phyloP scores from a whole-genome alignment of 345 rosid species.

The Populus nigra region DNA sequence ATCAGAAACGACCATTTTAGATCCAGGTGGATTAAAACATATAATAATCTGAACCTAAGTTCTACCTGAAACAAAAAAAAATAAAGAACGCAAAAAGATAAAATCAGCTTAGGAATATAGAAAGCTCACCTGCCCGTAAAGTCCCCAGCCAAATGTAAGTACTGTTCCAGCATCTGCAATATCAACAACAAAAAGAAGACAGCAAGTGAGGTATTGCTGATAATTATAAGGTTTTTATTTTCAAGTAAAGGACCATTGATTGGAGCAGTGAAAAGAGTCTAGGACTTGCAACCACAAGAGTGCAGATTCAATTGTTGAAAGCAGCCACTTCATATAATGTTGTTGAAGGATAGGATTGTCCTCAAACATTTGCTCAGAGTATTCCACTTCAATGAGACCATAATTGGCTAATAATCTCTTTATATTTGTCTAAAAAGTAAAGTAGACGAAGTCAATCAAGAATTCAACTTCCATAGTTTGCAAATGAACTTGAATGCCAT shows the following conservation, averaged over 20 bases:
- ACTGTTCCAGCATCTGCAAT: conserved; percentile 67
- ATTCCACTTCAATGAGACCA: background rate
- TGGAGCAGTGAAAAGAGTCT: no score
- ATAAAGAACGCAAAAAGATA: background rate
- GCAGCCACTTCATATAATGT: background rate
- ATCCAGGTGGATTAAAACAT: no score
- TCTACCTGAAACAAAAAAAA: no score
- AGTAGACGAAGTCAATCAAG: background rate
- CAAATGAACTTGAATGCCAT: background rate
- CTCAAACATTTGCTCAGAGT: background rate
- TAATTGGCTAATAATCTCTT: background rate
- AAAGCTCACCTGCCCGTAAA: conserved; percentile 71
- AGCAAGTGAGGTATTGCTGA: background rate
- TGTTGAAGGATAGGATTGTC: background rate
- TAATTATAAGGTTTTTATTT: background rate
- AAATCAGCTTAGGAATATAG: background rate
- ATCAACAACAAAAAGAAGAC: background rate
- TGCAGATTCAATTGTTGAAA: background rate
- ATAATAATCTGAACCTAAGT: no score
- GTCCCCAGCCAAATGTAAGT: conserved; percentile 89
- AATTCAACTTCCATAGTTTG: background rate
- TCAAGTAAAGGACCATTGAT: no score
- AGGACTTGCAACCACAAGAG: background rate
- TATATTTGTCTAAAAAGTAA: background rate
- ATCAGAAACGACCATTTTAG: background rate